Percentiles rank a stretch among this genome's conserved stretches.
phyloP scores from a whole-genome alignment of 352 stramenopile species.

The Phytophthora lateralis region DNA sequence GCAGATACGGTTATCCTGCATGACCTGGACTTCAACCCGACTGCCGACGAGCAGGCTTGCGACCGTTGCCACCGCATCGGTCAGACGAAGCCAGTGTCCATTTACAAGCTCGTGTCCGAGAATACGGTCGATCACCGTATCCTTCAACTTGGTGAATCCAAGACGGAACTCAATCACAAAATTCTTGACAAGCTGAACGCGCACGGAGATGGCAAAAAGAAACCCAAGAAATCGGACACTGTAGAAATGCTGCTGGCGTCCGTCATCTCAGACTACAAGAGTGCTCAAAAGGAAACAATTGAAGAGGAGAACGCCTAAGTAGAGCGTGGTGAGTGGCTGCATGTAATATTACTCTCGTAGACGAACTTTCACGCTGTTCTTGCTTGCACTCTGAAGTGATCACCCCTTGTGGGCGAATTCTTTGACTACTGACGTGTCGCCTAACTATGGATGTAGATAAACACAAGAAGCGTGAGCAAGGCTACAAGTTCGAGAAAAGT shows the following conservation, averaged over 20 bases:
- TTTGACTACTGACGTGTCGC: conserved; percentile 15
- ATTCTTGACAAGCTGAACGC: conserved; percentile 86
- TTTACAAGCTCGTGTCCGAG: conserved; percentile 93
- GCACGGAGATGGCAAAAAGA: conserved; percentile 41
- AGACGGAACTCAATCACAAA: conserved; percentile 88
- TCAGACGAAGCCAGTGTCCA: conserved; percentile 87
- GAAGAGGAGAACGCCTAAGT: conserved; percentile 18
- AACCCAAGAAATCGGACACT: conserved; percentile 46
- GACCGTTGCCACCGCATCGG: conserved; percentile 92
- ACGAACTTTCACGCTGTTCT: conserved; percentile 1
- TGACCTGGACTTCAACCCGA: conserved; percentile 89
- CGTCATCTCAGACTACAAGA: conserved; percentile 82
- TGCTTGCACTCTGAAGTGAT: not conserved
- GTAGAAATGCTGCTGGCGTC: conserved; percentile 85
- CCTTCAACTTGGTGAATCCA: conserved; percentile 81
- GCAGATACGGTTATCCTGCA: conserved; percentile 91
- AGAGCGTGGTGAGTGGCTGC: conserved; percentile 20
- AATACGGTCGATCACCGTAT: conserved; percentile 94
- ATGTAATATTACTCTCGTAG: conserved; percentile 19
- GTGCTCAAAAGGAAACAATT: conserved; percentile 29
- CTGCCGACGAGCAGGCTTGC: conserved; percentile 85
- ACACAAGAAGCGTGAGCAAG: not conserved
- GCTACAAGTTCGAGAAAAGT: not conserved
- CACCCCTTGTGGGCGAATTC: conserved; percentile 6
- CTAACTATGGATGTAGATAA: conserved; percentile 11